These are phyloP conservation scores for Komagataella pastoris DNA, from an alignment of 805 yeast genomes.

Conservation along the genomic window DNA sequence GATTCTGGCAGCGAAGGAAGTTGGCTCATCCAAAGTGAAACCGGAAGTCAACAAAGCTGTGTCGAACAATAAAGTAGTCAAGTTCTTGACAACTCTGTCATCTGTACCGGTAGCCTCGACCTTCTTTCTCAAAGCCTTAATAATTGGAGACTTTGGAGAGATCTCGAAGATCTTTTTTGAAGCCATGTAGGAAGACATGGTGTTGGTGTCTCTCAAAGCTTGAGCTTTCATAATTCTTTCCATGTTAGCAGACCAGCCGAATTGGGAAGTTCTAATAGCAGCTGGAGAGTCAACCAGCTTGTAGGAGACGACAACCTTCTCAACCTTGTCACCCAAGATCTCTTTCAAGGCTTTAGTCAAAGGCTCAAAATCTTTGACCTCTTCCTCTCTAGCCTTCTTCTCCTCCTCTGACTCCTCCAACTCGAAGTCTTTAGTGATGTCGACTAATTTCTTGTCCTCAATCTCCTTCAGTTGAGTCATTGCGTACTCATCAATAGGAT, in stretches of 20 bases:
- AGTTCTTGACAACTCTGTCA: constrained; percentile 96
- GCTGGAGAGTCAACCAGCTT: constrained; percentile 98
- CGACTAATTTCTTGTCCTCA: constrained; percentile 98
- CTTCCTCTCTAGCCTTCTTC: constrained; percentile 88
- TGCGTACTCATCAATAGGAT: constrained; percentile 99
- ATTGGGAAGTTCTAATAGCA: constrained; percentile 99
- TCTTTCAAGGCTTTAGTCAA: constrained; percentile 95
- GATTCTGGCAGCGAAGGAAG: constrained; percentile 92
- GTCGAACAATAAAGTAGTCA: constrained; percentile 91
- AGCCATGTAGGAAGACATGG: constrained; percentile 99
- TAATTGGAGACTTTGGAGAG: constrained; percentile 92
- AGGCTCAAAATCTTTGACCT: constrained; percentile 82
- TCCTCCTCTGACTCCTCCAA: constrained; percentile 98
- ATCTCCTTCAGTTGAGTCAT: constrained; percentile 98
- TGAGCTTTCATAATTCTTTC: constrained; percentile 99
- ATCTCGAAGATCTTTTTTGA: constrained; percentile 99
- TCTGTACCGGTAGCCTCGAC: constrained; percentile 96
- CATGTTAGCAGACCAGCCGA: constrained; percentile 99
- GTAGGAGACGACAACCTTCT: constrained; percentile 97
- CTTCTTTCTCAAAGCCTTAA: constrained; percentile 90
- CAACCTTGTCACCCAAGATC: constrained; percentile 95
- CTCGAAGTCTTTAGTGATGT: constrained; percentile 98
- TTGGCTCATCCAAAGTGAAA: constrained; percentile 97
- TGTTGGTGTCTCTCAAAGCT: constrained; percentile 87
- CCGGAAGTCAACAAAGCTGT: constrained; percentile 98